A percentile compares a stretch with the other conserved stretches of the same genome.
Evolutionary conservation across 2,329 filamentous ascomycete species (phyloP).

Genomic region (Xylariaceae sp.): DNA sequence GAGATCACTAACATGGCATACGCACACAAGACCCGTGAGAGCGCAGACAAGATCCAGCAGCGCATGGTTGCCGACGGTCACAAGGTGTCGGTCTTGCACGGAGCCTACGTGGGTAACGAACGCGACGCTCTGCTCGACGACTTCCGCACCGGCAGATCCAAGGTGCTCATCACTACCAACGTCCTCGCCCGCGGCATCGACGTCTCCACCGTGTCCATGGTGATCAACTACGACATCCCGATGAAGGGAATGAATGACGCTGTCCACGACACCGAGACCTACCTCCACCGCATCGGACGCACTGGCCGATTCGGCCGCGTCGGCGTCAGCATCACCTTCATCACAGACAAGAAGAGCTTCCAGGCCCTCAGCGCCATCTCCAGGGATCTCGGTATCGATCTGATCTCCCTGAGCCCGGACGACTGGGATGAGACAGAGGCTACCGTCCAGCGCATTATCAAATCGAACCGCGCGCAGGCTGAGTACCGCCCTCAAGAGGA

Average conservation of each 20-base stretch:
- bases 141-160: conserved; percentile 82
- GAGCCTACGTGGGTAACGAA: conserved; percentile 76
- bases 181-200: conserved; percentile 95
- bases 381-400: conserved; percentile 72
- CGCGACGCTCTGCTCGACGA: conserved; percentile 81
- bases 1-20: conserved; percentile 12
- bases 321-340: conserved; percentile 91
- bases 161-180: conserved; percentile 97
- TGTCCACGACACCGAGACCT: conserved; percentile 90
- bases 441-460: conserved; percentile 76
- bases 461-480: conserved; percentile 59
- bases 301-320: conserved; percentile 96
- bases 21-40: conserved; percentile 66
- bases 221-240: conserved; percentile 92
- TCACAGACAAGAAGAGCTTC: conserved; percentile 82
- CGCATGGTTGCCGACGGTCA: conserved; percentile 88
- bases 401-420: conserved; percentile 74
- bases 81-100: conserved; percentile 84
- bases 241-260: conserved; percentile 72
- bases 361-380: conserved; percentile 76
- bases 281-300: conserved; percentile 94
- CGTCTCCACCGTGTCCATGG: conserved; percentile 86
- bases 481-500: conserved; percentile 31
- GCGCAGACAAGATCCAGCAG: conserved; percentile 77
- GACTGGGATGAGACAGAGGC: conserved; percentile 92